Evolutionary conservation across 176 grass and related monocot genomes (phyloP).

Genomic region (Triticum timopheevii): DNA sequence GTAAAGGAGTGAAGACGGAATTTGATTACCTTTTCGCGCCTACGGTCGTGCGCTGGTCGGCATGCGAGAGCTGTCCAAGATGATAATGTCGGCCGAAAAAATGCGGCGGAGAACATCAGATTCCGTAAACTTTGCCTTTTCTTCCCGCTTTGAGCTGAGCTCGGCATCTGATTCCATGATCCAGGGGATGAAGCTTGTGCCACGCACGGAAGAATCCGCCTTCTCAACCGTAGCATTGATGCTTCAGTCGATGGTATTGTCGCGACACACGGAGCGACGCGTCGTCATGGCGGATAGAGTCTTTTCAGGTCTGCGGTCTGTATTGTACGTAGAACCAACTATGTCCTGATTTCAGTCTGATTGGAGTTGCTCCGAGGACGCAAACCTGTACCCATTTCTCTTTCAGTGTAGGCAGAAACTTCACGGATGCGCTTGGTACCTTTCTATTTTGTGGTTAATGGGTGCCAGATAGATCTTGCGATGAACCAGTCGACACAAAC

Average conservation of each 20-base stretch:
- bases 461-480: too few relatives aligned
- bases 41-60: background rate
- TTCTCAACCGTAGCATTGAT: background rate
- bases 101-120: background rate
- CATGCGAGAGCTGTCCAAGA: slow-evolving; percentile 18
- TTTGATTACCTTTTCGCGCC: background rate
- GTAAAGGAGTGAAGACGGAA: slow-evolving; percentile 22
- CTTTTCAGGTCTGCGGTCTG: too few relatives aligned
- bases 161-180: slow-evolving; percentile 33
- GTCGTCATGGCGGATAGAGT: too few relatives aligned
- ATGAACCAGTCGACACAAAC: too few relatives aligned
- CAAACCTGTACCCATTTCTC: too few relatives aligned
- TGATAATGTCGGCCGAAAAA: background rate
- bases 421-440: too few relatives aligned
- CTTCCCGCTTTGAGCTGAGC: slow-evolving; percentile 1
- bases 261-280: too few relatives aligned
- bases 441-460: too few relatives aligned
- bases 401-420: too few relatives aligned
- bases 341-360: too few relatives aligned
- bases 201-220: background rate
- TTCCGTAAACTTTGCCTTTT: background rate
- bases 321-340: too few relatives aligned
- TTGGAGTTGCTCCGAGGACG: too few relatives aligned
- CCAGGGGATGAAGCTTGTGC: background rate
- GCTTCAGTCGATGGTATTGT: background rate